These are phyloP conservation scores for Xylaria sp. DNA, from an alignment of 2,329 filamentous ascomycete species.

Conservation along the genomic window DNA sequence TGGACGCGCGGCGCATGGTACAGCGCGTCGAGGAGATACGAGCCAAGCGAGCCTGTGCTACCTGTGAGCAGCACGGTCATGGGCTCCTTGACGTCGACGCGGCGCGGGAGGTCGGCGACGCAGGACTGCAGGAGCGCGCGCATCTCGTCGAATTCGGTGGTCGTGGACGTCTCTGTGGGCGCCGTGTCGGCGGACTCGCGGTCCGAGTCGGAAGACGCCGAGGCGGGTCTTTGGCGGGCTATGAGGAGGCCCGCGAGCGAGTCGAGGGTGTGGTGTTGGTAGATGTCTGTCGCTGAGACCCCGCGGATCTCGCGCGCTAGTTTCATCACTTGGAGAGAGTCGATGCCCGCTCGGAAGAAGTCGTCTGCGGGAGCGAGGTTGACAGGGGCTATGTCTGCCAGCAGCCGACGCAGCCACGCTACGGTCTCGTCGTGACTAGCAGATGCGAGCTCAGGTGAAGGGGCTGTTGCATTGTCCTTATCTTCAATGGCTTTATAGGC, in stretches of 20 bases:
- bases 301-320: slow-evolving; percentile 10
- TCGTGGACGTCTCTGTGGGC: slow-evolving; percentile 9
- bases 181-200: slow-evolving; percentile 7
- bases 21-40: slow-evolving; percentile 50
- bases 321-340: slow-evolving; percentile 20
- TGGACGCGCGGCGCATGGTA: background rate
- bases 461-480: background rate
- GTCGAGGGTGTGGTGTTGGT: slow-evolving; percentile 13
- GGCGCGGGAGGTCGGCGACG: slow-evolving; percentile 6
- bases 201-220: slow-evolving; percentile 11
- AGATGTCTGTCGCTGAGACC: background rate
- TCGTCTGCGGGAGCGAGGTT: slow-evolving; percentile 8
- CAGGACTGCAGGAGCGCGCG: background rate
- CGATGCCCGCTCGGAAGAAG: slow-evolving; percentile 19
- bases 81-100: too few species aligned
- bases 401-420: background rate
- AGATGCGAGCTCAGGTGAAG: background rate
- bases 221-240: background rate
- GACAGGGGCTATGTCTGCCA: background rate
- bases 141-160: slow-evolving; percentile 12
- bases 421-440: slow-evolving; percentile 1
- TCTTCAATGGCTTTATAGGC: background rate
- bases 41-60: slow-evolving; percentile 54
- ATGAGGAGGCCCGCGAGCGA: slow-evolving; percentile 1
- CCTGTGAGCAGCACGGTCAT: slow-evolving; percentile 53